These are phyloP conservation scores for Akanthomyces dipterigenus DNA, from an alignment of 2,329 filamentous ascomycete species.

Conservation along the genomic window DNA sequence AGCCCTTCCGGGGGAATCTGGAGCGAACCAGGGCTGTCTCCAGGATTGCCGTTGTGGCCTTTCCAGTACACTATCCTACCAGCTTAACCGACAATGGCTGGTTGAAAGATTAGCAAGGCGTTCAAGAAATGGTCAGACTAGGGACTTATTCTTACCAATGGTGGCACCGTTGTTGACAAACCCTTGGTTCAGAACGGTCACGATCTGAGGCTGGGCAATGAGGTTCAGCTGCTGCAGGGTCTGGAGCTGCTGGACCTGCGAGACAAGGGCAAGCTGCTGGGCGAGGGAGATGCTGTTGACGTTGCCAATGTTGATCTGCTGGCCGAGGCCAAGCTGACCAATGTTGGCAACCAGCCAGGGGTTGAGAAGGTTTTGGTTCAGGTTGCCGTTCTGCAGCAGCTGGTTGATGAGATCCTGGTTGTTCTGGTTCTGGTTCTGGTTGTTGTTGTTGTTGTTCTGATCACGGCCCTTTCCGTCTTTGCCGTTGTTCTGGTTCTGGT, in stretches of 20 bases:
- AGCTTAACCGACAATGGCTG: not conserved
- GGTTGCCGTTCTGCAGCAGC: conserved; percentile 13
- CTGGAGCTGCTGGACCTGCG: conserved; percentile 22
- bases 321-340: conserved; percentile 22
- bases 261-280: conserved; percentile 21
- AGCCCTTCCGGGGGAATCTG: not conserved
- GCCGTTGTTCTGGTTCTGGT: not conserved
- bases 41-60: too few relatives aligned
- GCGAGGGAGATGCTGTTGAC: conserved; percentile 22
- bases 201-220: conserved; percentile 18
- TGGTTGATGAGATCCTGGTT: conserved; percentile 15
- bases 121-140: too few relatives aligned
- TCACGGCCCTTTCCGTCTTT: conserved; percentile 10
- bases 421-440: conserved; percentile 18
- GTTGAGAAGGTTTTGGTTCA: conserved; percentile 15
- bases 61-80: not conserved
- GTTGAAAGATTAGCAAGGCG: not conserved
- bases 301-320: conserved; percentile 21
- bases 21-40: not conserved
- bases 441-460: conserved; percentile 13
- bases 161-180: conserved; percentile 17
- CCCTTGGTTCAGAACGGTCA: conserved; percentile 19
- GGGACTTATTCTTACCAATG: conserved; percentile 11
- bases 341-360: conserved; percentile 20
- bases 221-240: conserved; percentile 20